Conservation (phyloP, 2,329 filamentous ascomycete genomes). For the Talaromyces atroroseus region DNA sequence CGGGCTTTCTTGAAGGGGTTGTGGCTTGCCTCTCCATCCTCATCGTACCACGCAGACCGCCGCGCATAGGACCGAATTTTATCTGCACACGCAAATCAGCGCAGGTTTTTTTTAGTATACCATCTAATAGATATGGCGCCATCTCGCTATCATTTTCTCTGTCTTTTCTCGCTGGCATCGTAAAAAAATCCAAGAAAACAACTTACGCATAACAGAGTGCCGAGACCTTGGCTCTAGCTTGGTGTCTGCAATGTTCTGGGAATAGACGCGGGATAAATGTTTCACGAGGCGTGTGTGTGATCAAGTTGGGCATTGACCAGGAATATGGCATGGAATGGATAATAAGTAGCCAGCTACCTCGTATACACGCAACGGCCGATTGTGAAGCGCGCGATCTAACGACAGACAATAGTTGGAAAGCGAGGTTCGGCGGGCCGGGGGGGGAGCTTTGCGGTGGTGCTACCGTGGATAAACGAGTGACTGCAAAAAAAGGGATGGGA, state of each 20-base stretch:
- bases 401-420: not conserved
- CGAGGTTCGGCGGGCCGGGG: not conserved
- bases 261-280: not conserved
- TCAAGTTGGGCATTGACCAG: not conserved
- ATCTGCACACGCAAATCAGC: conserved; percentile 23
- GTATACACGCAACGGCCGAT: not conserved
- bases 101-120: not conserved
- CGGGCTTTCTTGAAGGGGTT: conserved; percentile 41
- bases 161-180: no score
- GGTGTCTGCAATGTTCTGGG: not conserved
- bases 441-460: not conserved
- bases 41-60: conserved; percentile 35
- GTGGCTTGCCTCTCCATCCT: conserved; percentile 31
- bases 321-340: not conserved
- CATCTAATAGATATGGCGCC: not conserved
- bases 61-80: conserved; percentile 30
- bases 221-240: not conserved
- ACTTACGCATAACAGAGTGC: not conserved
- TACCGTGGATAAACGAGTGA: not conserved
- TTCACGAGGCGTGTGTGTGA: not conserved
- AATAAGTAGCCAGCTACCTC: not conserved
- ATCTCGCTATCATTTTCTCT: no score
- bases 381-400: not conserved
- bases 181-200: not conserved
- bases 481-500: not conserved